A percentile compares a stretch with the other conserved stretches of the same genome.
These are phyloP conservation scores for Tilletia caries DNA, from an alignment of 1,284 basidiomycete genomes.

Conservation along the genomic window DNA sequence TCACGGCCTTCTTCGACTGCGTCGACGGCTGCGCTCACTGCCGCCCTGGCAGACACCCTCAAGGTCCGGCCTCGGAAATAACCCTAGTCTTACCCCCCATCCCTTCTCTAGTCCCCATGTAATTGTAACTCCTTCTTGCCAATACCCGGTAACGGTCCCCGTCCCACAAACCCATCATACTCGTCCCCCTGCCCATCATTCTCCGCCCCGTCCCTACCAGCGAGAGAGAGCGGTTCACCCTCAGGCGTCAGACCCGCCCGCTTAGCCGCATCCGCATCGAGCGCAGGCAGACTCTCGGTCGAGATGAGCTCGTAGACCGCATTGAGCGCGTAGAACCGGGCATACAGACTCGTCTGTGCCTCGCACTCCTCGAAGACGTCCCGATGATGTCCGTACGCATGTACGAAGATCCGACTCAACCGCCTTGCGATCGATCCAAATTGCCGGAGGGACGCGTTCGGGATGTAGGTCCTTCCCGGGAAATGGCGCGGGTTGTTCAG, in stretches of 20 bases:
- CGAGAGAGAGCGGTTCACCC: too few relatives aligned
- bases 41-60: too few relatives aligned
- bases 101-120: too few relatives aligned
- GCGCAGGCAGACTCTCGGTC: conserved; percentile 33
- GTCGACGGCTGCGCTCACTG: too few relatives aligned
- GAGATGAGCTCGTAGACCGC: conserved; percentile 75
- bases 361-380: conserved; percentile 86
- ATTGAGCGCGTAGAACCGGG: conserved; percentile 80
- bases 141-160: too few relatives aligned
- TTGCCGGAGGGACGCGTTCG: conserved; percentile 74
- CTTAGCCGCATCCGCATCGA: not conserved
- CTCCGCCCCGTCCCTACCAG: too few relatives aligned
- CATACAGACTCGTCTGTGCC: conserved; percentile 79
- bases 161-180: too few relatives aligned
- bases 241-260: not conserved
- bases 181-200: too few relatives aligned
- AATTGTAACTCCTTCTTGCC: too few relatives aligned
- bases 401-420: conserved; percentile 88
- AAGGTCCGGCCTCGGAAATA: too few relatives aligned
- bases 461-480: conserved; percentile 60
- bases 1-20: too few relatives aligned
- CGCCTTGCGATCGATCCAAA: conserved; percentile 82
- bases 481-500: conserved; percentile 87
- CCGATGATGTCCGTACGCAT: conserved; percentile 74
- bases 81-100: too few relatives aligned